A percentile compares a stretch with the other conserved stretches of the same genome.
phyloP scores from a whole-genome alignment of 2,329 filamentous ascomycete species.

The Aspergillus tanneri region DNA sequence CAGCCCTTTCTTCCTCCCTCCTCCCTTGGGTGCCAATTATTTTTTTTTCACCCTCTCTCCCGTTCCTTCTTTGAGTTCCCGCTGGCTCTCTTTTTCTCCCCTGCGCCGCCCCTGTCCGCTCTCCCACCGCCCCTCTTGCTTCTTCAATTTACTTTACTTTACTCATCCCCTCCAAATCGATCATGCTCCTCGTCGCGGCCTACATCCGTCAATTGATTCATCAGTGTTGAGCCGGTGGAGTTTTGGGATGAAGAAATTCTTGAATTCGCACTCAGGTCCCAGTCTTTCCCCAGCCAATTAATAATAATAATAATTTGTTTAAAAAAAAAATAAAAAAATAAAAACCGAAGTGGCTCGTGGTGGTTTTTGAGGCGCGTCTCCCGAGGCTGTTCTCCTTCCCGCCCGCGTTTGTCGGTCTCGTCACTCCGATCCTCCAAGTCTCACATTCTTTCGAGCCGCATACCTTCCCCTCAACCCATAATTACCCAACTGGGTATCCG shows the following conservation, averaged over 20 bases:
- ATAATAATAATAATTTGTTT: too few relatives aligned
- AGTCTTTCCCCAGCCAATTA: too few relatives aligned
- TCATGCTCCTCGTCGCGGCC: constrained; percentile 23
- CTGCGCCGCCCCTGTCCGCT: constrained; percentile 27
- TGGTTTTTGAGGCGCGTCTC: constrained; percentile 22
- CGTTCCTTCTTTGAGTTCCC: constrained; percentile 17
- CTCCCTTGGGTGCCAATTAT: constrained; percentile 8
- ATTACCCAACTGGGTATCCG: constrained; percentile 23
- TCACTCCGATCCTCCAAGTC: constrained; percentile 14
- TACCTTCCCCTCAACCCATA: constrained; percentile 25
- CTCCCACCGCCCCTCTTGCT: constrained; percentile 15
- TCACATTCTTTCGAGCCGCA: constrained; percentile 27
- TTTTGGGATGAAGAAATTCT: constrained; percentile 3
- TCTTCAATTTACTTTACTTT: constrained; percentile 5
- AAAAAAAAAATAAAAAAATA: constrained; percentile 1
- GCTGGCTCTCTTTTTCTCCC: constrained; percentile 20
- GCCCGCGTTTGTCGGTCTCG: constrained; percentile 23
- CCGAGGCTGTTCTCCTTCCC: constrained; percentile 23
- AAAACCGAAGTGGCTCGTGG: constrained; percentile 14
- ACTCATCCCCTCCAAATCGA: constrained; percentile 20
- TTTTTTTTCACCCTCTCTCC: constrained; percentile 17
- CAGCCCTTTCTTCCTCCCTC: constrained; percentile 3
- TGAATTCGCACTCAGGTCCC: background rate
- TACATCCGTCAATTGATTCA: constrained; percentile 22
- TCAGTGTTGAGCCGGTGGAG: constrained; percentile 22